Evolutionary conservation across 352 stramenopile species (phyloP), one percentile per base, ranked within the genome.

Genomic region (Globisporangium canariense): DNA sequence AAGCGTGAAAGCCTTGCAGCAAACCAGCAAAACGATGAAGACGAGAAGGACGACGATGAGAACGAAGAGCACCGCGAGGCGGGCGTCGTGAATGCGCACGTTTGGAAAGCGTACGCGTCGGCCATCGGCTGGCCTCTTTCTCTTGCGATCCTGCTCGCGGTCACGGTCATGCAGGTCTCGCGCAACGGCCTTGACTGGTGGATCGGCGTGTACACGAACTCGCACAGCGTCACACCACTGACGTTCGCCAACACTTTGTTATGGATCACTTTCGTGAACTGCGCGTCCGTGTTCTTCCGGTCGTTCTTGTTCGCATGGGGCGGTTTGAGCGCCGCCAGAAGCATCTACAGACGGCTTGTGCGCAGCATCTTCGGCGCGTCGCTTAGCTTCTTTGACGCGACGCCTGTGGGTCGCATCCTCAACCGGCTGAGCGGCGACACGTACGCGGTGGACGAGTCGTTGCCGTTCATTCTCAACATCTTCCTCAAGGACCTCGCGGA

Each of bases 381-480:
- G 11, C 63, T 94, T 10, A 47, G 55, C 5, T 96, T 94, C 58
- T 96, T 93, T 49, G 83, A 90, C 51, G 59, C 54, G 22, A 94
- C 81, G 11, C 84, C 87, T 2, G 64, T 79, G 16, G 87, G 85
- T 0, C 83, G 83, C 14, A 79, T 96, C 41, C 66, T 93, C 2
- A 96, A 96, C 36, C 74, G 87, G 10, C 60, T 94, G n/a, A 91
- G 84, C 28, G 80, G 83, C 8, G 85, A 96, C 54, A 92, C 84
- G 9, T 96, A 94, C 58, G 71, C 78, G 3, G 76, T 97, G 8
- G 89, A 97, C 68, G 86, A 96, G 64, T 91, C 83, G 16, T 68
- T 97, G 14, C 90, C 91, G 7, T 97, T 97, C 55, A 87, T 88
- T 49, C 74, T 97, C 55, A 97, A 97, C 62, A 84, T 96, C 41